Evolutionary conservation across 768 basidiomycete genomes (phyloP), one percentile per base, ranked within the genome.

Genomic region (Rhizopogon vinicolor): DNA sequence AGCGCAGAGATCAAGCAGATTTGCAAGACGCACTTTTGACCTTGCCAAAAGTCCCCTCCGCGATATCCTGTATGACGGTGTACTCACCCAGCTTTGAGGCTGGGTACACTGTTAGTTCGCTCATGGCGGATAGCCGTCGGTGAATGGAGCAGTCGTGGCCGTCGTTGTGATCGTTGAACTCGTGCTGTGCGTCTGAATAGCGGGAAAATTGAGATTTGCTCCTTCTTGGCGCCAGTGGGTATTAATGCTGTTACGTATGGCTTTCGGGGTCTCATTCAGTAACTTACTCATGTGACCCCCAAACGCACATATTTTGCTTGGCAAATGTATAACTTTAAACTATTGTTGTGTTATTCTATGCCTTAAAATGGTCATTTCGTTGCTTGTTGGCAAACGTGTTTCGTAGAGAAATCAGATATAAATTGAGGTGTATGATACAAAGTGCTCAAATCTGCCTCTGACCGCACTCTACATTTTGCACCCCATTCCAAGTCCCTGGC

Each of bases 31-130:
- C 72, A 97, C 96, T 91, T 80, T 98, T 98, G 69, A 99, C 97
- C 74, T 97, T 98, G 53, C 96, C 97, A 75, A 98, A 99, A 10
- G 93, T 96, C 3, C 97, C 97, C 60, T 95, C 93, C 18, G 95
- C 96, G 56, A 98, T 89, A 60, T 95, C 93, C 55, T 83, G 73
- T 53, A 87, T 82, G 55, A 98, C 84, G 41, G 83, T 89, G 72
- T 98, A 98, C 75, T 95, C 90, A 44, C 96, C 94, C 33, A 97
- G 84, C 75, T 87, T 87, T 14, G 86, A 83, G 9, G 86, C 76
- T 12, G 87, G 74, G 63, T 76, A 82, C 37, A 70, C 59, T 51
- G 19, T 58, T 13, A 18, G n/a, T 55, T 67, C 68, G 60, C 37
- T 59, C 68, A 70, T 70, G 48, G 59, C 53, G 18, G 58, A 50